Evolutionary conservation across 2,329 filamentous ascomycete species (phyloP), one percentile per base, ranked within the genome.

Genomic region (Pezicula rhizophila): DNA sequence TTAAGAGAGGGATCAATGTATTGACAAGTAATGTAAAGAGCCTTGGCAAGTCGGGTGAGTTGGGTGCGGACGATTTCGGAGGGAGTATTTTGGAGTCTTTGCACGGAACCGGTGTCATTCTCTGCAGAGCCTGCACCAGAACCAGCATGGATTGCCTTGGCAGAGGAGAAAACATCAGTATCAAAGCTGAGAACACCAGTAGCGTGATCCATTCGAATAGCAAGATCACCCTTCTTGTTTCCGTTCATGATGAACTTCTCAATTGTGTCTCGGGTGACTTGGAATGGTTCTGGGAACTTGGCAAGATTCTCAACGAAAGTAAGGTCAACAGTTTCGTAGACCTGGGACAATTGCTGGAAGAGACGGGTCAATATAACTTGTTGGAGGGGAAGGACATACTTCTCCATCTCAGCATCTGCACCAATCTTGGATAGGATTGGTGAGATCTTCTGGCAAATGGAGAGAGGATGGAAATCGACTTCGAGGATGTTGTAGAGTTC

Each of bases 181-280:
- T 99, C 93, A 62, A 99, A 99, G 68, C 90, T 96, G 52, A 99
- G 81, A 44, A 96, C 88, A 52, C 93, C 90, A 47, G 91, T 92
- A 53, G 90, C 90, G 66, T 99, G 93, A 66, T 97, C 89, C 71
- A 97, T 89, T 53, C 93, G 90, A 61, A 99, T 95, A 47, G 93
- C 87, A 41, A 99, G 79, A 62, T 99, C 93, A 49, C 93, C 93
- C 81, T 99, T 99, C 83, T 99, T 99, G 80, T 95, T 97, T 56
- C 93, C 93, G 70, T 99, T 99, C 93, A 99, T 99, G 78, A 99
- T 97, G 78, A 99, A 99, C 75, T 97, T 99, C 77, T 99, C 93
- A 58, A 99, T 95, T 53, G 89, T 95, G 57, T 85, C 83, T 47
- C 87, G 84, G 55, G 81, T 87, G 58, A 97, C 90, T 72, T 96